A percentile compares a stretch with the other conserved stretches of the same genome.
These are phyloP conservation scores for Fusarium pseudograminearum DNA, from an alignment of 2,329 filamentous ascomycete species.

Conservation along the genomic window DNA sequence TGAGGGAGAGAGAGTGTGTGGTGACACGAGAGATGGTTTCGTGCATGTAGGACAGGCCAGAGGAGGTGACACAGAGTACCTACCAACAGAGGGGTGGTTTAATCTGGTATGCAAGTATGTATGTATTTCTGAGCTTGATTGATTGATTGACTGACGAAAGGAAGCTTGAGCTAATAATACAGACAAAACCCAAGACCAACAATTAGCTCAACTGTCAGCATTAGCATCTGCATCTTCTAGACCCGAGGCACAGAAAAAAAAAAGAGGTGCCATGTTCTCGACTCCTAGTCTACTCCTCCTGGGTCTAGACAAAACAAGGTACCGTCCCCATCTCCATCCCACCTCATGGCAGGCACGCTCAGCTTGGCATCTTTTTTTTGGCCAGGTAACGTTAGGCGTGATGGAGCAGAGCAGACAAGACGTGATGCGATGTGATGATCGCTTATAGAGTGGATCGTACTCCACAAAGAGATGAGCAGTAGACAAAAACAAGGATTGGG, in stretches of 20 bases:
- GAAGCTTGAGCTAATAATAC: background rate
- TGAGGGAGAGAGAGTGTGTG: background rate
- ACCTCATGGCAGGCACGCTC: background rate
- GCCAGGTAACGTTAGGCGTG: background rate
- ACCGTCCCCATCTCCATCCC: background rate
- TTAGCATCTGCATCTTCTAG: background rate
- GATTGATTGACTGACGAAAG: background rate
- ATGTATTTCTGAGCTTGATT: background rate
- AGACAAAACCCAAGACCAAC: background rate
- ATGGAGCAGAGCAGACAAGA: background rate
- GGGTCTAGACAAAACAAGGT: background rate
- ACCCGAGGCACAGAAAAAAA: background rate
- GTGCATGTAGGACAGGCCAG: background rate
- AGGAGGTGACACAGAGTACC: background rate
- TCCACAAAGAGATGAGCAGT: background rate
- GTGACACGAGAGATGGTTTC: background rate
- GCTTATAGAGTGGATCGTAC: background rate
- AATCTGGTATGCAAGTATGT: too few relatives aligned
- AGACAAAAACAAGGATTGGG: background rate
- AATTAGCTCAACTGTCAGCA: conserved; percentile 1
- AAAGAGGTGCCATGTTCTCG: background rate
- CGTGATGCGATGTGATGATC: background rate
- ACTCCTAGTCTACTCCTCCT: background rate
- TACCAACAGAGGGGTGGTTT: background rate
- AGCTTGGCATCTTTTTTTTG: background rate